Evolutionary conservation across 495 filamentous ascomycete genomes (phyloP).

Genomic region (Penicillium chermesinum): DNA sequence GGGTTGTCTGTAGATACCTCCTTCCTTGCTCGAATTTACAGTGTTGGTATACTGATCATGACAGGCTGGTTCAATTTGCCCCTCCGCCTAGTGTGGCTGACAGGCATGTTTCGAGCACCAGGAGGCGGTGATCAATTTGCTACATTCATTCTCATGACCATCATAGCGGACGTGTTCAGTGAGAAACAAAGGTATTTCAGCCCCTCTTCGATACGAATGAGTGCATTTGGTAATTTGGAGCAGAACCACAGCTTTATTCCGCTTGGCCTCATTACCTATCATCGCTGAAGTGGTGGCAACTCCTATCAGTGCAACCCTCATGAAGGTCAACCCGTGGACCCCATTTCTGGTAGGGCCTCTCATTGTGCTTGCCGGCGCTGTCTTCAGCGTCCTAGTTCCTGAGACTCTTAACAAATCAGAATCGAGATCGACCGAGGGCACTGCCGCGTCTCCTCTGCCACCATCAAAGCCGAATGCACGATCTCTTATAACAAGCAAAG

Average conservation of each 20-base stretch:
- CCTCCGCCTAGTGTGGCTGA: not conserved
- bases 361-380: not conserved
- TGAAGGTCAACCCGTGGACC: not conserved
- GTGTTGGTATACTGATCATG: not conserved
- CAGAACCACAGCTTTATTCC: conserved; percentile 1
- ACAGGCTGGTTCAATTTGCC: not conserved
- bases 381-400: not conserved
- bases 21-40: not conserved
- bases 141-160: not conserved
- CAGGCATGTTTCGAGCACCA: not conserved
- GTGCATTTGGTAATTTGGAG: not conserved
- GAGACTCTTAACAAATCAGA: not conserved
- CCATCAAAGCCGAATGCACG: not conserved
- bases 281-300: not conserved
- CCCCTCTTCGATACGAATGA: not conserved
- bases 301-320: not conserved
- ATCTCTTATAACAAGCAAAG: too few species aligned
- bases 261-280: not conserved
- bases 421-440: too few species aligned
- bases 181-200: not conserved
- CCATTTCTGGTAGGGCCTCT: not conserved
- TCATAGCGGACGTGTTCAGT: not conserved
- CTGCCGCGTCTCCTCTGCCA: too few species aligned
- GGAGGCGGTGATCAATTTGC: not conserved
- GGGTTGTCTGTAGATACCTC: not conserved